These are phyloP conservation scores for Moricandia arvensis DNA, from an alignment of 345 rosid species.

Conservation along the genomic window DNA sequence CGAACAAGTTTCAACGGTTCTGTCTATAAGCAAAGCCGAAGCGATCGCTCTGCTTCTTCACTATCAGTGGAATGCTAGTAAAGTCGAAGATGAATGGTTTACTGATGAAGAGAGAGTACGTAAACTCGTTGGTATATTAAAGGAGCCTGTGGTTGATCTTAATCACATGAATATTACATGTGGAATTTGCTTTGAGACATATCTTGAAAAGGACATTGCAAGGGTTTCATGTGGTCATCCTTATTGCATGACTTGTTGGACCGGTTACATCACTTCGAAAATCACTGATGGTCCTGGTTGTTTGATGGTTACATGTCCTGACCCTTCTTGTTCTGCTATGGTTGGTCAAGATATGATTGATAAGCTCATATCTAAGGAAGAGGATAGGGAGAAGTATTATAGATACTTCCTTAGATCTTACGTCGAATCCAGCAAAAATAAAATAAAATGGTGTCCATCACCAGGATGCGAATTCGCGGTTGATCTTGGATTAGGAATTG, in stretches of 20 bases:
- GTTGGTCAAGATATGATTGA: slow-evolving; percentile 33
- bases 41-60: slow-evolving; percentile 62
- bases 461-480: slow-evolving; percentile 79
- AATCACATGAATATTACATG: slow-evolving; percentile 38
- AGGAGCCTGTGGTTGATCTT: slow-evolving; percentile 44
- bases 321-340: slow-evolving; percentile 26
- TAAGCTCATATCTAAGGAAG: background rate
- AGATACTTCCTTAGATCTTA: slow-evolving; percentile 48
- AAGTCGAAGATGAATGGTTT: slow-evolving; percentile 86
- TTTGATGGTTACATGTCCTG: slow-evolving; percentile 27
- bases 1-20: slow-evolving; percentile 57
- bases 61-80: slow-evolving; percentile 67
- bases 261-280: slow-evolving; percentile 28
- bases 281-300: slow-evolving; percentile 29
- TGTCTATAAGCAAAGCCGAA: slow-evolving; percentile 53
- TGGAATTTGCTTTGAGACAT: slow-evolving; percentile 76
- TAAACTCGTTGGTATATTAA: slow-evolving; percentile 61
- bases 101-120: slow-evolving; percentile 71
- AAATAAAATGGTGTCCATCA: slow-evolving; percentile 98
- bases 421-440: slow-evolving; percentile 72
- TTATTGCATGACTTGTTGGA: slow-evolving; percentile 77
- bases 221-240: slow-evolving; percentile 90
- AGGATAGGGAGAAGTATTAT: slow-evolving; percentile 17
- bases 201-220: slow-evolving; percentile 34
- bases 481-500: background rate